Evolutionary conservation across 1,139 yeast genomes (phyloP).

Genomic region (Geotrichum citri-aurantii): DNA sequence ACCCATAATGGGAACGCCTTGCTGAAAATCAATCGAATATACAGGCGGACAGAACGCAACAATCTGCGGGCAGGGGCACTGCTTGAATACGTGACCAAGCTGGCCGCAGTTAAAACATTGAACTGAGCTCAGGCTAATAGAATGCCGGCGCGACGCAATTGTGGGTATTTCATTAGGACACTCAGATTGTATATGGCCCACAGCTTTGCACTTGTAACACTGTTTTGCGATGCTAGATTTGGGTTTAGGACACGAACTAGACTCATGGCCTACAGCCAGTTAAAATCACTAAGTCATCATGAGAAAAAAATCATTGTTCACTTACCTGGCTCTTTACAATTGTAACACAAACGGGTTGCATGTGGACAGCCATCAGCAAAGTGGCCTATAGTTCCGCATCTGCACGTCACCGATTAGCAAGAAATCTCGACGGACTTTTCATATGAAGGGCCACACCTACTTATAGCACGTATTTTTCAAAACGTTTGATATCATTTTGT

Average conservation of each 20-base stretch:
- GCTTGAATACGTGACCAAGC: constrained; percentile 69
- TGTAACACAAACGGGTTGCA: constrained; percentile 82
- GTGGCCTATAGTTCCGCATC: constrained; percentile 91
- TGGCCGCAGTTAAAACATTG: constrained; percentile 53
- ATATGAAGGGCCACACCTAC: background rate
- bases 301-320: background rate
- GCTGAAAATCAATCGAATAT: background rate
- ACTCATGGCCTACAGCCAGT: constrained; percentile 66
- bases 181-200: constrained; percentile 65
- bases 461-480: constrained; percentile 7
- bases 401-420: constrained; percentile 26
- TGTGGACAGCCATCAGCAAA: constrained; percentile 83
- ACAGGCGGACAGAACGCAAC: background rate
- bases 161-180: constrained; percentile 40
- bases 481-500: background rate
- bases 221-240: constrained; percentile 78
- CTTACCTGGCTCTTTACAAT: constrained; percentile 60
- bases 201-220: constrained; percentile 73
- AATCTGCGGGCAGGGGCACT: constrained; percentile 43
- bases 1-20: background rate
- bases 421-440: background rate
- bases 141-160: constrained; percentile 2
- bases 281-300: background rate
- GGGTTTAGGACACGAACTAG: constrained; percentile 80
- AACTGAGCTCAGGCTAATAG: constrained; percentile 27